A percentile compares a stretch with the other conserved stretches of the same genome.
These are phyloP conservation scores for Penicillium coprophilum DNA, from an alignment of 495 filamentous ascomycete species.

Conservation along the genomic window DNA sequence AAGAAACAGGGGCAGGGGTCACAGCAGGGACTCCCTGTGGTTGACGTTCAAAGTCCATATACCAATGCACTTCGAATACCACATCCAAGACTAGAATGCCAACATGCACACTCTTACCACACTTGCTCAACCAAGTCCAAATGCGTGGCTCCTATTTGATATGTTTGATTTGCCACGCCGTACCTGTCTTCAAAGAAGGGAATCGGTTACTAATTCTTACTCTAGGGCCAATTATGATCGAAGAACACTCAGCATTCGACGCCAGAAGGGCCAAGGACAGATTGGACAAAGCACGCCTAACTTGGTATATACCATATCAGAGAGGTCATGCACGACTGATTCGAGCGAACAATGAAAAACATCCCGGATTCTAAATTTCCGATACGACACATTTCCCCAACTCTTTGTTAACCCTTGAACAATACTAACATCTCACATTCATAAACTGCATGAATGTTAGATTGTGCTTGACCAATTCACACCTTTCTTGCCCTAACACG, in stretches of 20 bases:
- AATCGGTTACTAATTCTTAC: background rate
- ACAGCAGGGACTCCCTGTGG: background rate
- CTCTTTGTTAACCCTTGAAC: constrained; percentile 1
- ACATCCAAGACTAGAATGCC: background rate
- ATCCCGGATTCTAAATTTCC: background rate
- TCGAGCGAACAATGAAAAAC: background rate
- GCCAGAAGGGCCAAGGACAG: background rate
- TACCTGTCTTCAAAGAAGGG: background rate
- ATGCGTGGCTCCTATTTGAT: background rate
- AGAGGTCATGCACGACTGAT: background rate
- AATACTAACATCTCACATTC: constrained; percentile 2
- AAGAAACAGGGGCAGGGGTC: background rate
- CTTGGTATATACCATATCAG: background rate
- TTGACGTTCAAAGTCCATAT: background rate
- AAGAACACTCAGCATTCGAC: background rate
- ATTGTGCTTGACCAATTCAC: background rate
- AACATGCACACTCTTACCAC: background rate
- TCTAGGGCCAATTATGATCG: background rate
- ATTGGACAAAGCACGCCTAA: background rate
- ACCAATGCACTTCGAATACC: background rate
- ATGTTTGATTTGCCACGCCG: background rate
- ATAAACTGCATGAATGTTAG: background rate
- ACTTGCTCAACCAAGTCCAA: background rate
- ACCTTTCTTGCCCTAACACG: background rate
- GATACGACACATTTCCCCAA: background rate